These are phyloP conservation scores for Phaffia rhodozyma DNA, from an alignment of 1,284 basidiomycete species.

Conservation along the genomic window DNA sequence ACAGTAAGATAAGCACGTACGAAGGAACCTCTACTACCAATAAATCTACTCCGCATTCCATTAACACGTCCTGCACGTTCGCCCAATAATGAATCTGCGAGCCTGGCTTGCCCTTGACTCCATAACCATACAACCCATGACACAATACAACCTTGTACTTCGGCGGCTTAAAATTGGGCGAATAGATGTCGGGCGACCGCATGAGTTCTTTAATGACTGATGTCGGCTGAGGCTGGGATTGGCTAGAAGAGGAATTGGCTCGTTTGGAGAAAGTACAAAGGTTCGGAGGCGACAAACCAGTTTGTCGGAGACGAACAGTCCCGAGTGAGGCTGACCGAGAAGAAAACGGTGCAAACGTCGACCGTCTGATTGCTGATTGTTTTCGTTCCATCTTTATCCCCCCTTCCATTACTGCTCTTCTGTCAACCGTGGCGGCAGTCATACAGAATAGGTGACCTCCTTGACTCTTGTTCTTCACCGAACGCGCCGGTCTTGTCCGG, in stretches of 20 bases:
- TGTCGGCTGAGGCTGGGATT: not conserved
- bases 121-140: constrained; percentile 93
- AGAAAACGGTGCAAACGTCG: too few relatives aligned
- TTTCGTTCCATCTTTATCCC: too few relatives aligned
- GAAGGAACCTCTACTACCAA: constrained; percentile 90
- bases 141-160: constrained; percentile 85
- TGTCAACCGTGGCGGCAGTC: too few relatives aligned
- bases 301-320: too few relatives aligned
- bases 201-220: constrained; percentile 56
- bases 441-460: too few relatives aligned
- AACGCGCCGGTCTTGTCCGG: too few relatives aligned
- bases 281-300: too few relatives aligned
- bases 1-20: constrained; percentile 40
- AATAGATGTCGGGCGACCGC: constrained; percentile 55
- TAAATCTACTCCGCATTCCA: constrained; percentile 77
- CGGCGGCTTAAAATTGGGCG: constrained; percentile 58
- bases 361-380: too few relatives aligned
- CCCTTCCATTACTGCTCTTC: too few relatives aligned
- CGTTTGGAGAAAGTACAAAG: not conserved
- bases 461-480: too few relatives aligned
- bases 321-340: too few relatives aligned
- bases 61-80: constrained; percentile 69
- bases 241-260: not conserved
- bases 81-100: constrained; percentile 92
- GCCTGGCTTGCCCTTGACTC: constrained; percentile 67